Conservation (phyloP, 805 yeast species). For the Torulaspora delbrueckii region DNA sequence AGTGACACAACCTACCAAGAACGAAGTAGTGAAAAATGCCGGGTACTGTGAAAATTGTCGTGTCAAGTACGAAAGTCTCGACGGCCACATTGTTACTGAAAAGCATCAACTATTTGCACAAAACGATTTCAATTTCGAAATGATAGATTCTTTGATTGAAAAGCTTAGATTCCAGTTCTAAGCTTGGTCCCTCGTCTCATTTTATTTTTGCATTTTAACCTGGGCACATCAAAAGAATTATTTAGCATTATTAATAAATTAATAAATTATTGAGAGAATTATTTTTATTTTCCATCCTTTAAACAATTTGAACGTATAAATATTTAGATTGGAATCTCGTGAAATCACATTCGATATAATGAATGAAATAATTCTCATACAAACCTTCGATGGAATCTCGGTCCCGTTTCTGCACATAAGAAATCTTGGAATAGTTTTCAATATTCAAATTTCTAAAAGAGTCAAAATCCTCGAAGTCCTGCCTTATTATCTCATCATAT, state of each 20-base stretch:
- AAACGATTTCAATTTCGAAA: constrained; percentile 63
- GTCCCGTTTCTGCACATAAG: constrained; percentile 13
- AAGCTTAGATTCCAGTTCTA: constrained; percentile 33
- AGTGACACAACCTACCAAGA: constrained; percentile 6
- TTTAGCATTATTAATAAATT: constrained; percentile 2
- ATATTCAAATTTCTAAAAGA: constrained; percentile 12
- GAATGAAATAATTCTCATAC: constrained; percentile 22
- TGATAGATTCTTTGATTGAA: constrained; percentile 68
- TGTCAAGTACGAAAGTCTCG: constrained; percentile 72
- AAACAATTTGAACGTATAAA: constrained; percentile 2
- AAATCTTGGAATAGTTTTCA: constrained; percentile 9
- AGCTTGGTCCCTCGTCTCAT: not conserved
- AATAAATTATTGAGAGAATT: not conserved
- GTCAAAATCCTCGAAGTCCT: constrained; percentile 13
- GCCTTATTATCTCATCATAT: constrained; percentile 16
- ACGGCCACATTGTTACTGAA: constrained; percentile 62
- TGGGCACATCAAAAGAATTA: not conserved
- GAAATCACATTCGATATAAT: constrained; percentile 15
- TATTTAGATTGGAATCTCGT: constrained; percentile 4
- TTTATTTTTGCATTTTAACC: constrained; percentile 1
- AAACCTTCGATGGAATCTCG: constrained; percentile 17
- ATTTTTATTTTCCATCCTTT: not conserved
- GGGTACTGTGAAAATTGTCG: constrained; percentile 96
- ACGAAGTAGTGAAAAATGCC: constrained; percentile 35
- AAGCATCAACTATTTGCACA: constrained; percentile 77